A percentile compares a stretch with the other conserved stretches of the same genome.
Evolutionary conservation across 1,284 basidiomycete genomes (phyloP).

Genomic region (Tilletiopsis washingtonensis): DNA sequence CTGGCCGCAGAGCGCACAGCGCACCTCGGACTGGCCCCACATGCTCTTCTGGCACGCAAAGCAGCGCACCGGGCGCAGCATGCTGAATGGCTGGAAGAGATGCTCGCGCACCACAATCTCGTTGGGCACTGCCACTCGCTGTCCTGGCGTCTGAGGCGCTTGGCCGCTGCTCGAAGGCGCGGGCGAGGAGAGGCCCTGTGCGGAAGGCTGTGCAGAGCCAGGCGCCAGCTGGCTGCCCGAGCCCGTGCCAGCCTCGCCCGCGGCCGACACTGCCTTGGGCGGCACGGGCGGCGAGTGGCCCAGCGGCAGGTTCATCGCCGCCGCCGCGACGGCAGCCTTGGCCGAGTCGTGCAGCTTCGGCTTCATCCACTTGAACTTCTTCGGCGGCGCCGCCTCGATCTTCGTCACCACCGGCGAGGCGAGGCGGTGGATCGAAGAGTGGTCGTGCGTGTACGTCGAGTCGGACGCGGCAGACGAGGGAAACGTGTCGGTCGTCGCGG

Average conservation of each 20-base stretch:
- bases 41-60: constrained; percentile 95
- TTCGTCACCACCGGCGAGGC: too few species aligned
- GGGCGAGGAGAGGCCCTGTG: background rate
- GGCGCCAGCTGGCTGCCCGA: background rate
- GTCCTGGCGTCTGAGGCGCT: background rate
- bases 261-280: constrained; percentile 12
- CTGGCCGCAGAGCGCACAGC: constrained; percentile 57
- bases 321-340: constrained; percentile 7
- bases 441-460: too few species aligned
- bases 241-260: background rate
- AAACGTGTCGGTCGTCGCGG: too few species aligned
- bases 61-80: constrained; percentile 80
- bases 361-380: constrained; percentile 56
- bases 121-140: too few species aligned
- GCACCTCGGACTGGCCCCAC: constrained; percentile 85
- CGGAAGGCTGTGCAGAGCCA: background rate
- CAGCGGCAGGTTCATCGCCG: background rate
- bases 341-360: constrained; percentile 31
- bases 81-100: constrained; percentile 79
- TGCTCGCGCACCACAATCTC: constrained; percentile 54
- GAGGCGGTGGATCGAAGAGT: too few species aligned
- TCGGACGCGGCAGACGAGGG: constrained; percentile 11
- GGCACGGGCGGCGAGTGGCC: constrained; percentile 15
- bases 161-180: constrained; percentile 1
- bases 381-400: constrained; percentile 48